Evolutionary conservation across 2,329 filamentous ascomycete genomes (phyloP).

Genomic region (Fusarium avenaceum): DNA sequence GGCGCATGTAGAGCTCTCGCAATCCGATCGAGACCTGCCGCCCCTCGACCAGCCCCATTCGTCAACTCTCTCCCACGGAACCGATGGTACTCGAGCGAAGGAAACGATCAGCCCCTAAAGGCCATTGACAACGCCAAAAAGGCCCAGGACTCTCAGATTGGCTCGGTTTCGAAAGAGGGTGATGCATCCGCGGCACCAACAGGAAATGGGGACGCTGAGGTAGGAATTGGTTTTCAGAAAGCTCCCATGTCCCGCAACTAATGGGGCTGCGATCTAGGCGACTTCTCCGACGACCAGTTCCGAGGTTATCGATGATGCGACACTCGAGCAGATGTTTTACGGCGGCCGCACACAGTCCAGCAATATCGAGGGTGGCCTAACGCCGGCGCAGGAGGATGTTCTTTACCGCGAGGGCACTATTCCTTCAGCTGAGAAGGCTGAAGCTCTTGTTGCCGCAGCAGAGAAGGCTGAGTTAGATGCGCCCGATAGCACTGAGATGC

Average conservation of each 20-base stretch:
- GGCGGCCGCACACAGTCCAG: slow-evolving; percentile 53
- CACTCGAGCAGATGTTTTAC: slow-evolving; percentile 55
- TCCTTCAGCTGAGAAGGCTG: slow-evolving; percentile 53
- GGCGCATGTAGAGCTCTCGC: slow-evolving; percentile 54
- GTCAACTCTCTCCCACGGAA: slow-evolving; percentile 39
- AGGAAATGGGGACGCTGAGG: slow-evolving; percentile 35
- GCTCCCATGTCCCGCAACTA: slow-evolving; percentile 29
- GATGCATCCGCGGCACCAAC: slow-evolving; percentile 8
- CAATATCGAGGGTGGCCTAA: slow-evolving; percentile 54
- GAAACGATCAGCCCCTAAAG: slow-evolving; percentile 46
- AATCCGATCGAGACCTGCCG: slow-evolving; percentile 49
- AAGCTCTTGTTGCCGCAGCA: slow-evolving; percentile 48
- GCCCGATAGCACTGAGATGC: slow-evolving; percentile 36
- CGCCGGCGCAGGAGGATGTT: slow-evolving; percentile 59
- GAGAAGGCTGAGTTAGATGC: slow-evolving; percentile 39
- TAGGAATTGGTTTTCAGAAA: slow-evolving; percentile 41
- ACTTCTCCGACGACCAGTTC: slow-evolving; percentile 25
- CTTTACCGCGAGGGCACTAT: slow-evolving; percentile 60
- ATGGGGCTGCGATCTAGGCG: slow-evolving; percentile 35
- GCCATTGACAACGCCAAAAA: slow-evolving; percentile 39
- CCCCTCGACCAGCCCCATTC: slow-evolving; percentile 44
- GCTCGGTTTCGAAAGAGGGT: slow-evolving; percentile 9
- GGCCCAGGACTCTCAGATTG: slow-evolving; percentile 20
- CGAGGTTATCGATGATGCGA: slow-evolving; percentile 53
- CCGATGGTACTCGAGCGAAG: slow-evolving; percentile 54